Evolutionary conservation across 441 rosid species (phyloP).

Genomic region (Capsella rubella): DNA sequence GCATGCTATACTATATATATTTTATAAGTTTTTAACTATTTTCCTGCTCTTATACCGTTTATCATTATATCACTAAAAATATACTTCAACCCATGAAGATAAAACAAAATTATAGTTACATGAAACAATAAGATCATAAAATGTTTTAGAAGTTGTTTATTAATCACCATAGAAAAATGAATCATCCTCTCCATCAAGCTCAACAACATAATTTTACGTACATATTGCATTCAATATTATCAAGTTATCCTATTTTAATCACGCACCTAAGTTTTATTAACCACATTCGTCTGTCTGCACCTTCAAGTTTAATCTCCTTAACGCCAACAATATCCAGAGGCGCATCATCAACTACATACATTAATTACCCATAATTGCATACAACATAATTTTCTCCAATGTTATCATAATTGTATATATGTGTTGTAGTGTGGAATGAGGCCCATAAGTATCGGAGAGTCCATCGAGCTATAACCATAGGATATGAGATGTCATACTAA

Average conservation of each 20-base stretch:
- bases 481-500: too few species aligned
- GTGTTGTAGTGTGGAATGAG: too few species aligned
- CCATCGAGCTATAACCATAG: too few species aligned
- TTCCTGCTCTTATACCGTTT: background rate
- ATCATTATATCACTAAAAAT: background rate
- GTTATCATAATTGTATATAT: too few species aligned
- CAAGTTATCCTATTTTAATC: background rate
- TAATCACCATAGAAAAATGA: background rate
- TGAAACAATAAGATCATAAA: background rate
- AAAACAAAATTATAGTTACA: background rate
- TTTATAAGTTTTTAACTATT: background rate
- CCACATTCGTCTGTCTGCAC: background rate
- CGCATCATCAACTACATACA: background rate
- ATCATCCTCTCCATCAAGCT: background rate
- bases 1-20: slow-evolving; percentile 1
- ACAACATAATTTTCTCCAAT: background rate
- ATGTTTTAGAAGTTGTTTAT: background rate
- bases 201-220: background rate
- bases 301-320: background rate
- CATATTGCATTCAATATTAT: background rate
- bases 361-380: background rate
- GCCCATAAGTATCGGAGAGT: too few species aligned
- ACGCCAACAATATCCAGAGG: background rate
- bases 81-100: background rate
- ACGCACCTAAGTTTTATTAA: background rate